Conservation (phyloP, 805 yeast genomes). For the Lipomyces oligophaga region DNA sequence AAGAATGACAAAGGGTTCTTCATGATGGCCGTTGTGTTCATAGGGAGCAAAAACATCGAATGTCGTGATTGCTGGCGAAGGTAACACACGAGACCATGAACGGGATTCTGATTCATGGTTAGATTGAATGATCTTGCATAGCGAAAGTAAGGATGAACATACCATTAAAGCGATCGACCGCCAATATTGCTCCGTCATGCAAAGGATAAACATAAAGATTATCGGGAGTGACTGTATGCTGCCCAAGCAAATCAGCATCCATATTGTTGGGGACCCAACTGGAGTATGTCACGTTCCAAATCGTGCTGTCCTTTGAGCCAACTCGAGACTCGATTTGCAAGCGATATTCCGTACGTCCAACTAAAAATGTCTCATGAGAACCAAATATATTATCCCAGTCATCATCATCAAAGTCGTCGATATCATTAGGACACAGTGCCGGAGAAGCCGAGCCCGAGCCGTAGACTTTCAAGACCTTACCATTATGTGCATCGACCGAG, state of each 20-base stretch:
- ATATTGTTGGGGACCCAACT: constrained; percentile 90
- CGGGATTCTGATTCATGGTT: constrained; percentile 8
- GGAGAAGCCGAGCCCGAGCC: constrained; percentile 52
- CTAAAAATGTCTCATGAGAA: constrained; percentile 15
- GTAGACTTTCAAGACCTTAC: constrained; percentile 64
- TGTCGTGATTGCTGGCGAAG: constrained; percentile 30
- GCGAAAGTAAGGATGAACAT: constrained; percentile 49
- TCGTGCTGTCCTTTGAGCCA: constrained; percentile 55
- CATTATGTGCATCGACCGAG: constrained; percentile 68
- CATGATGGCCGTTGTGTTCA: constrained; percentile 1
- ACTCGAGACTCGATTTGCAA: constrained; percentile 65
- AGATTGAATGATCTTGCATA: not conserved
- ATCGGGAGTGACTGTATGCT: constrained; percentile 51
- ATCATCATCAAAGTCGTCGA: constrained; percentile 26
- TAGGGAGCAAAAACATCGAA: constrained; percentile 49
- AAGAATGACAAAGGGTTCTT: constrained; percentile 33
- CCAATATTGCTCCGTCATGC: constrained; percentile 73
- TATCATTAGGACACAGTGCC: constrained; percentile 25
- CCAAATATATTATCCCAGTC: constrained; percentile 17
- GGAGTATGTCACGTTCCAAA: constrained; percentile 83
- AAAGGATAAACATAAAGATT: constrained; percentile 77
- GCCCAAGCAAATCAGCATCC: constrained; percentile 53
- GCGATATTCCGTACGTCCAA: constrained; percentile 35
- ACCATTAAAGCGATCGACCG: constrained; percentile 59
- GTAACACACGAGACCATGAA: constrained; percentile 29